Conservation (phyloP, 176 grass and related monocot genomes). For the Aegilops speltoides region DNA sequence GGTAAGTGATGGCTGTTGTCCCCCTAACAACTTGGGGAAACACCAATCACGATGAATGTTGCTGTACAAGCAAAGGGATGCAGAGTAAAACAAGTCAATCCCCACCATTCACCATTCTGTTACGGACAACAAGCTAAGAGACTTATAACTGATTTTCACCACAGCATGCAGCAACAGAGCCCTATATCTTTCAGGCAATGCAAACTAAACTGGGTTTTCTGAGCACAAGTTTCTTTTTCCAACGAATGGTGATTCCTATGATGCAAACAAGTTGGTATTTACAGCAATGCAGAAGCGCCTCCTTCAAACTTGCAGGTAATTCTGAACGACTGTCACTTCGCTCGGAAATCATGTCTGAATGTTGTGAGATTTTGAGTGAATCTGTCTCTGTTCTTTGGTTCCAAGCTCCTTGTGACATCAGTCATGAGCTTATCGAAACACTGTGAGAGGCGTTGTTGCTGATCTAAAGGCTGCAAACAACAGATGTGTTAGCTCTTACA, state of each 20-base stretch:
- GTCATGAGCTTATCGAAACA: constrained; percentile 97
- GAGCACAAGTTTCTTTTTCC: neutral
- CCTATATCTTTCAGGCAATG: constrained; percentile 34
- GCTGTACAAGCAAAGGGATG: constrained; percentile 52
- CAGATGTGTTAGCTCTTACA: constrained; percentile 16
- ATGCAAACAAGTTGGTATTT: constrained; percentile 41
- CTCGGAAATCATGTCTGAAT: constrained; percentile 88
- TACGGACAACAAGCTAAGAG: constrained; percentile 27
- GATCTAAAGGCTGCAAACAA: constrained; percentile 72
- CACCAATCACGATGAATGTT: constrained; percentile 48
- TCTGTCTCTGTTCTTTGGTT: constrained; percentile 96
- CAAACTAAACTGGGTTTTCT: constrained; percentile 23
- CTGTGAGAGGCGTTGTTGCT: constrained; percentile 78
- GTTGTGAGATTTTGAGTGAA: constrained; percentile 97
- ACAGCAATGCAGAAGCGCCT: constrained; percentile 41
- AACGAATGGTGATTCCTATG: constrained; percentile 27
- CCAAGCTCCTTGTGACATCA: constrained; percentile 89
- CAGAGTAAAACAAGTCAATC: constrained; percentile 9
- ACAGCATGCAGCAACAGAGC: constrained; percentile 38
- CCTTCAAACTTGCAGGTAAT: constrained; percentile 25
- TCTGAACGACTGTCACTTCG: constrained; percentile 54
- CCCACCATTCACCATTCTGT: constrained; percentile 34
- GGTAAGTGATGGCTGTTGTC: constrained; percentile 22
- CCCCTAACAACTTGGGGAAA: constrained; percentile 40
- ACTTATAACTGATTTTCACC: constrained; percentile 40